These are phyloP conservation scores for Azolla pinnata DNA, from an alignment of 75 land plant species.

Conservation along the genomic window DNA sequence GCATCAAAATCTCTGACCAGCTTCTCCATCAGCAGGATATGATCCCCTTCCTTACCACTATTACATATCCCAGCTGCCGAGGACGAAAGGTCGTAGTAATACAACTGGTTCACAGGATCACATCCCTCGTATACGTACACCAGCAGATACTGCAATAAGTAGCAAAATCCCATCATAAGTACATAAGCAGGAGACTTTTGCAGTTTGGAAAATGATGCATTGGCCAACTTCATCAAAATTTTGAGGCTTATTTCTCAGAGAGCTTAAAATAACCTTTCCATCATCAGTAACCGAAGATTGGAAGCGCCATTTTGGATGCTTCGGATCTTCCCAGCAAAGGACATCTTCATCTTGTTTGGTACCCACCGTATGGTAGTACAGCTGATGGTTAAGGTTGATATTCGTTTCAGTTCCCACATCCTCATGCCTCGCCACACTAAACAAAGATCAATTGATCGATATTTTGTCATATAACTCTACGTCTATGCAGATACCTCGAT, in stretches of 20 bases:
- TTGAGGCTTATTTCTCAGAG: too few relatives aligned
- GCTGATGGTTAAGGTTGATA: slow-evolving; percentile 62
- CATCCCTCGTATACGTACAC: slow-evolving; percentile 61
- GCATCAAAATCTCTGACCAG: slow-evolving; percentile 90
- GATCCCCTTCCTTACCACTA: slow-evolving; percentile 20
- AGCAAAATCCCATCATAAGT: too few relatives aligned
- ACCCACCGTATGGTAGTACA: slow-evolving; percentile 82
- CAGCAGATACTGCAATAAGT: slow-evolving; percentile 55
- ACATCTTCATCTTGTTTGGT: slow-evolving; percentile 94
- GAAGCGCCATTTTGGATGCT: slow-evolving; percentile 56
- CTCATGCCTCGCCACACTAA: slow-evolving; percentile 37
- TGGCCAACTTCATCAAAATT: too few relatives aligned
- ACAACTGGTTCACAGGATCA: slow-evolving; percentile 75
- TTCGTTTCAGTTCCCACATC: slow-evolving; percentile 94
- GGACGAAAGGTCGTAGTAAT: slow-evolving; percentile 63
- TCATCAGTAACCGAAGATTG: slow-evolving; percentile 63
- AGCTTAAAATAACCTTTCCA: too few relatives aligned
- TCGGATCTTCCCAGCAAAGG: slow-evolving; percentile 78
- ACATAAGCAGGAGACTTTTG: neutral
- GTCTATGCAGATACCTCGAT: too few relatives aligned
- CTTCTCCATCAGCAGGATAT: slow-evolving; percentile 62
- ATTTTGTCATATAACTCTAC: too few relatives aligned
- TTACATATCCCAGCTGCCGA: slow-evolving; percentile 59
- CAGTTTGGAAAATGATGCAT: too few relatives aligned
- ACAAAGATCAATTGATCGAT: too few relatives aligned